Evolutionary conservation across 495 filamentous ascomycete genomes (phyloP).

Genomic region (Aspergillus incahuasiensis): DNA sequence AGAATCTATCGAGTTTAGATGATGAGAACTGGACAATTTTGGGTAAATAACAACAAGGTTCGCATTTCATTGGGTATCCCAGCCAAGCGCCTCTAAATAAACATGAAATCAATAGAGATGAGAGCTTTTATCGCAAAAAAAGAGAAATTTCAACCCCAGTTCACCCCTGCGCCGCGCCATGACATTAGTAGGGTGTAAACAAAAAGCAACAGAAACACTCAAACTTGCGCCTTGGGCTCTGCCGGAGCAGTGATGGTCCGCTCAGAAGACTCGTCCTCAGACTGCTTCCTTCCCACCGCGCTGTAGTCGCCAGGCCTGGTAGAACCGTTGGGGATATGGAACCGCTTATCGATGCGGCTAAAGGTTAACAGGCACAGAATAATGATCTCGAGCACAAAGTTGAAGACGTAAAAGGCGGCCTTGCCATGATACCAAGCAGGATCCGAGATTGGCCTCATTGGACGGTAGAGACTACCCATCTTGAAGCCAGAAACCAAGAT

Average conservation of each 20-base stretch:
- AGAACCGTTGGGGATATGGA: constrained; percentile 52
- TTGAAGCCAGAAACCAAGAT: constrained; percentile 70
- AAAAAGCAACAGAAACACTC: neutral
- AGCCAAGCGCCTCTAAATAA: neutral
- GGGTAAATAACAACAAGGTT: no score
- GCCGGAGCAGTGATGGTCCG: neutral
- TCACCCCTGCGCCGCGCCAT: no score
- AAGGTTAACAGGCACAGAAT: constrained; percentile 62
- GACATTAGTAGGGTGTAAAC: neutral
- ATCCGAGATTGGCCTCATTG: constrained; percentile 43
- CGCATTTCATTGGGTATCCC: neutral
- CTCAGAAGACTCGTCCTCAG: neutral
- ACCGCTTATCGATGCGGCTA: constrained; percentile 65
- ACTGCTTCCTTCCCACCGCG: neutral
- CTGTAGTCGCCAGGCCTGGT: constrained; percentile 18
- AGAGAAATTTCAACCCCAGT: no score
- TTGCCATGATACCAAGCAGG: constrained; percentile 66
- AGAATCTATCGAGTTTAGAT: no score
- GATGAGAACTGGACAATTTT: no score
- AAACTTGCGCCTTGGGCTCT: constrained; percentile 1
- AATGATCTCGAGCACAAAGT: constrained; percentile 66
- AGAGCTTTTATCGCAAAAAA: no score
- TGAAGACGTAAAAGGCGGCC: constrained; percentile 75
- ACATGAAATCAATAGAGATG: neutral
- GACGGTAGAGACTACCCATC: constrained; percentile 51